These are phyloP conservation scores for Salvia sclarea DNA, from an alignment of 305 asterid genomes.

Conservation along the genomic window DNA sequence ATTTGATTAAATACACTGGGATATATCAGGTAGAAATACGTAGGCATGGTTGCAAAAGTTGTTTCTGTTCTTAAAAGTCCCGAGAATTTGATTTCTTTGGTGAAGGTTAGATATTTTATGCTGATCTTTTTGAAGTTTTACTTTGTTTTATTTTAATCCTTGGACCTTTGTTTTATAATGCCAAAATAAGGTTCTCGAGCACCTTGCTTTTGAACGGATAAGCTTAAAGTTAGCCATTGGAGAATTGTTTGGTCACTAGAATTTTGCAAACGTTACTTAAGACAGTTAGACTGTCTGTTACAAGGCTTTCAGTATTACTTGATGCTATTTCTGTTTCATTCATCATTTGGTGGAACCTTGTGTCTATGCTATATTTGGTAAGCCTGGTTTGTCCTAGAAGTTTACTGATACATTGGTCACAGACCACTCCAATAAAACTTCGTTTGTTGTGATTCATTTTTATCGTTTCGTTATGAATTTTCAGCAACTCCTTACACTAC, in stretches of 20 bases:
- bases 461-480: too few relatives aligned
- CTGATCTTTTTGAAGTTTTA: not conserved
- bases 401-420: not conserved
- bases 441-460: too few relatives aligned
- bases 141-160: not conserved
- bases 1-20: not conserved
- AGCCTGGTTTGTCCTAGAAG: not conserved
- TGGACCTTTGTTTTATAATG: not conserved
- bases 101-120: not conserved
- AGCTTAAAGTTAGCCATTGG: not conserved
- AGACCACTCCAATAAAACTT: too few relatives aligned
- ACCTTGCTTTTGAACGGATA: not conserved
- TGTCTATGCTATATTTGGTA: not conserved
- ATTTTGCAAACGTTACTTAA: not conserved
- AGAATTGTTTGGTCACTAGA: not conserved
- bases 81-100: not conserved
- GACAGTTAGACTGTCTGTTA: not conserved
- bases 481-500: too few relatives aligned
- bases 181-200: not conserved
- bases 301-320: not conserved
- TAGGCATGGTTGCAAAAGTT: conserved; percentile 6
- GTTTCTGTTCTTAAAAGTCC: not conserved
- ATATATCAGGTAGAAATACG: not conserved
- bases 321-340: not conserved
- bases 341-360: not conserved